Base-by-base conservation (phyloP, 805 yeast genomes). In the Nakazawaea ishiwadae region DNA sequence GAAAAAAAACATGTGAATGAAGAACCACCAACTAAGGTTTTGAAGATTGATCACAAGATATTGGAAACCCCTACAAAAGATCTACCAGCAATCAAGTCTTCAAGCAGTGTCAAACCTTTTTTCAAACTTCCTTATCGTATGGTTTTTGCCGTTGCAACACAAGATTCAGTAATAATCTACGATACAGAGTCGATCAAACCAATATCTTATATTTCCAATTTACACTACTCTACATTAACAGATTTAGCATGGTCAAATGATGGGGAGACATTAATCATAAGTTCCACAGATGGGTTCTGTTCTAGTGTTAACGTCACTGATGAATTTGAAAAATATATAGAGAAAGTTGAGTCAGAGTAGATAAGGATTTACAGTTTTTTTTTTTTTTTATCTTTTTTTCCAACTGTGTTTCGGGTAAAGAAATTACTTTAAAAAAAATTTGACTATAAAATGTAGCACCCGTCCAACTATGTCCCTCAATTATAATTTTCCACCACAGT, bases 231-330 rank as follows among this genome's bases (percentile, higher is more conserved):
- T 2, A 78, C 93, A 1, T 71, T 93, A 26, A 90, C 99, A 0
- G 99, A 93, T 57, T 54, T 91, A 36, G 63, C 82, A 7, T 93
- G 99, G 99, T 73, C 85, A 17, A 60, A 64, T 4, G 89, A 86
- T 58, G 99, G 98, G 0, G 60, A 62, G 12, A 63, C 75, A 11
- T 60, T 93, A 14, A 66, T 91, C 51, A 69, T 85, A 18, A 79
- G 95, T 5, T 85, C 96, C 0, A 84, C 95, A 0, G 99, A 93
- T 59, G 98, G 98, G 15, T 91, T 89, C 58, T 84, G 96, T 49
- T 83, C 96, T 1, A 72, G 73, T 34, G 59, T 90, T 1, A 42
- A 37, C 19, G 59, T 66, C 5, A 74, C 88, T 36, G 73, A 73
- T 4, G 59, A 62, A 2, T 71, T 37, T 23, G 45, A 37, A 29